Percentiles rank a stretch among this genome's conserved stretches.
These are phyloP conservation scores for Trametes cingulata DNA, from an alignment of 768 basidiomycete genomes.

Conservation along the genomic window DNA sequence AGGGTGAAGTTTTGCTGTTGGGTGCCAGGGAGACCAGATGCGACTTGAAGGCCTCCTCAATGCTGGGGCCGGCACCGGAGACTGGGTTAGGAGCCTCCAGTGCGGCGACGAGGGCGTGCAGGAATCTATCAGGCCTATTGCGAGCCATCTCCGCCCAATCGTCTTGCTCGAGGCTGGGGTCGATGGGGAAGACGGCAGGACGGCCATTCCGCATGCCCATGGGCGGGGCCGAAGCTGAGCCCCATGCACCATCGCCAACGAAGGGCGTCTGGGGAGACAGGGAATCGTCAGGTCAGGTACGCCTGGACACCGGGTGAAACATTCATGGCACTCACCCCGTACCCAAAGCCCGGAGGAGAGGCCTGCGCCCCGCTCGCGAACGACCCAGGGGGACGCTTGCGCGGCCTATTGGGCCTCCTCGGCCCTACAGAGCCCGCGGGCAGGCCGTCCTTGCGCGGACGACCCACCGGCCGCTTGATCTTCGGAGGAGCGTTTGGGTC, in stretches of 20 bases:
- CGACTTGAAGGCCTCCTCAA: slow-evolving; percentile 78
- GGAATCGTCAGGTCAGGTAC: background rate
- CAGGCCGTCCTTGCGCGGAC: slow-evolving; percentile 79
- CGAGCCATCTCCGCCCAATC: slow-evolving; percentile 67
- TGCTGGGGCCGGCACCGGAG: slow-evolving; percentile 58
- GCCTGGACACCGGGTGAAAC: background rate
- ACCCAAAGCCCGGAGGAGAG: slow-evolving; percentile 9
- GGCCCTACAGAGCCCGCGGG: slow-evolving; percentile 70
- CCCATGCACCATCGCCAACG: slow-evolving; percentile 14
- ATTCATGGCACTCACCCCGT: slow-evolving; percentile 18
- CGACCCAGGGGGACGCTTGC: slow-evolving; percentile 40
- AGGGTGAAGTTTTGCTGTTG: slow-evolving; percentile 42
- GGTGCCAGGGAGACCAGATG: slow-evolving; percentile 68
- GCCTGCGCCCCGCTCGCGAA: slow-evolving; percentile 27
- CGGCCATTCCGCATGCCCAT: slow-evolving; percentile 27
- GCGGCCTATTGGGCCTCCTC: slow-evolving; percentile 41
- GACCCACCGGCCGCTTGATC: slow-evolving; percentile 75
- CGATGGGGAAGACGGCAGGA: slow-evolving; percentile 37
- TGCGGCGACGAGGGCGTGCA: slow-evolving; percentile 55
- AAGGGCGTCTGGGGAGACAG: slow-evolving; percentile 2
- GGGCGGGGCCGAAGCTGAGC: slow-evolving; percentile 27
- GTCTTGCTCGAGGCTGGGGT: slow-evolving; percentile 55
- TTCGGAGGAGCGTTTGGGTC: slow-evolving; percentile 46
- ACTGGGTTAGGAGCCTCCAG: slow-evolving; percentile 65
- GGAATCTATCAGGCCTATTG: slow-evolving; percentile 56